Base-by-base conservation (phyloP, 2,329 filamentous ascomycete genomes). In the Neurospora sp. region DNA sequence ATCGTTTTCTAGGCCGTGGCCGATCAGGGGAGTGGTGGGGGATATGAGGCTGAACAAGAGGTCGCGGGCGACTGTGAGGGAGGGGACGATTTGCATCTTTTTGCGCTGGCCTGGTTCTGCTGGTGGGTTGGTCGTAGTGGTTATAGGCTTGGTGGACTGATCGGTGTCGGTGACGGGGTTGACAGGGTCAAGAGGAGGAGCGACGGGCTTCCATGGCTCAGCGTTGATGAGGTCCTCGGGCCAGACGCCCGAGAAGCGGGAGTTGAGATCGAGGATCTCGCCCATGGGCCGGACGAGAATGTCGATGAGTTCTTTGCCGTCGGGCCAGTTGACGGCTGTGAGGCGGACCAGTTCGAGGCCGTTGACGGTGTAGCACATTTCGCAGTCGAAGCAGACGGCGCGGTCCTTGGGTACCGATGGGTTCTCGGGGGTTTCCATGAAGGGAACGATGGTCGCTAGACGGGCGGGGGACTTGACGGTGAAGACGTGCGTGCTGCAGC, bases 1-100 rank as follows among this genome's bases (percentile, higher is more conserved):
- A 76, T 99, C 96, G 77, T 99, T 99, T 76, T 99, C 96, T 9
- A 98, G 87, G 0, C 93, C 94, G 78, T 99, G 96, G 0, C 96
- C 96, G 66, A 99, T 92, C 0, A 99, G 81, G 0, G 94, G 92
- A 0, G 94, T 99, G 0, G 85, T 82, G 0, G 93, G 91, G 1
- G 89, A 86, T 67, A 99, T 85, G 68, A 92, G 85, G 0, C 86
- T 85, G 79, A 97, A 93, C 9, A 99, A 86, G 0, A 97, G 84
- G 1, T 88, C 83, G 9, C 96, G 90, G 1, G 96, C 96, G 38
- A 83, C 86, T 28, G 87, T 82, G 0, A 94, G 94, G 0, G 91
- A 93, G 0, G 89, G 82, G 9, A 96, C 93, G 66, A 97, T 91
- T 68, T 87, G 88, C 42, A 97, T 84, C 39, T 82, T 81, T 43